Base-by-base conservation (phyloP, 768 basidiomycete species). In the Coprinopsis sp. region DNA sequence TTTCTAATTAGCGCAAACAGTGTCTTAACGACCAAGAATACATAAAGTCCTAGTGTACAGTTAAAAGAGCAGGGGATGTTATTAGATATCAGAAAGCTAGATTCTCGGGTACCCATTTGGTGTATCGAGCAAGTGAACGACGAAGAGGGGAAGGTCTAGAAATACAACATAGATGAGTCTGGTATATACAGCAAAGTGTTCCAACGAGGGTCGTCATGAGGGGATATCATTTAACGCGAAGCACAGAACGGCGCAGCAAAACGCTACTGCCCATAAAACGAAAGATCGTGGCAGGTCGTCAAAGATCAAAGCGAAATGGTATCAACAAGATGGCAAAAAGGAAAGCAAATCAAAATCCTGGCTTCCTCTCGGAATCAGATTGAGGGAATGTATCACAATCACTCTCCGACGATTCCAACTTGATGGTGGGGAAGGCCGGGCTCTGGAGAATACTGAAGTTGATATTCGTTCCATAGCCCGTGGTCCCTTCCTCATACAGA, bases 401-500 rank as follows among this genome's bases (percentile, higher is more conserved):
- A 54, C 78, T 81, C 64, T 84, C 86, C 25, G 71, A 73, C 59
- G 43, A 51, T 33, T 84, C 81, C 53, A 79, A 65, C 57, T 78
- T 76, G 62, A 85, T 73, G 33, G 76, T 67, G 55, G 81, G 74
- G 59, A 82, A 76, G 40, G 74, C 73, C 19, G 83, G 81, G 55
- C 81, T 83, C 5, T 85, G 82, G 25, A 88, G 71, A 62, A 89
- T 82, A 64, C 84, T 87, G 60, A 90, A 90, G 62, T 87, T 88
- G 75, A 90, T 87, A 61, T 76, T 87, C 12, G 80, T 78, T 7
- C 77, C 78, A 55, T 81, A 77, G 10, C 74, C 81, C 8, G 77
- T 73, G 18, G 82, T 74, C 44, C 87, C 87, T 57, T 92, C 88
- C 62, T 96, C 92, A 58, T 96, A 96, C 39, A 91, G 54, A 63